Base-by-base conservation (phyloP, 2,329 filamentous ascomycete genomes). In the Hypoxylon sp. region DNA sequence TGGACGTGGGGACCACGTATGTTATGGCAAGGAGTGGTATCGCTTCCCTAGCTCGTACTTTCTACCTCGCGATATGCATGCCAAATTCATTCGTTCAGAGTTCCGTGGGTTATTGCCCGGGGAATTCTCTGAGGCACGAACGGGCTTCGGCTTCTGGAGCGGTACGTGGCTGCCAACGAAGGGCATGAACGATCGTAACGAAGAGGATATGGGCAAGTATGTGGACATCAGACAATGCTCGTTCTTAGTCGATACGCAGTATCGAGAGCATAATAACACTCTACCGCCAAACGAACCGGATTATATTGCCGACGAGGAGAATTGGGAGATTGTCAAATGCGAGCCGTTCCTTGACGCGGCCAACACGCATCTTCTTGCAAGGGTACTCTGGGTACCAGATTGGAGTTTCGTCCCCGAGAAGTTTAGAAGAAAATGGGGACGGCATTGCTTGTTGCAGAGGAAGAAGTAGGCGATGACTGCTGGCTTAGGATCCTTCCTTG, bases 1-100 rank as follows among this genome's bases (percentile, higher is more conserved):
- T 1, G 80, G 82, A 0, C 78, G 82, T 1, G 92, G 90, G 14
- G 91, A 93, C 70, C 90, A 85, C 17, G 88, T 99, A 2, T 99
- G 96, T 79, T 88, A 97, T 42, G 94, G 93, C 29, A 99, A 98
- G 78, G 96, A 99, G 78, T 99, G 96, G 96, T 98, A 99, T 80
- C 92, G 96, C 37, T 98, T 98, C 78, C 95, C 96, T 1, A 95
- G 92, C 0, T 97, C 94, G 0, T 98, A 94, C 82, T 94, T 96
- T 78, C 84, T 99, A 2, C 95, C 96, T 0, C 84, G 90, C n/a
- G 87, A 89, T 54, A 92, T 96, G 84, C 91, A 88, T 71, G 92
- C 93, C 74, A 97, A 96, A 74, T 99, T 98, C 76, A 84, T 99
- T 74, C 93, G 92, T 72, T 97, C 93, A 74, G 94, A 96, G 71